Conservation (phyloP, 805 yeast species). For the Nakazawaea ambrosiae region DNA sequence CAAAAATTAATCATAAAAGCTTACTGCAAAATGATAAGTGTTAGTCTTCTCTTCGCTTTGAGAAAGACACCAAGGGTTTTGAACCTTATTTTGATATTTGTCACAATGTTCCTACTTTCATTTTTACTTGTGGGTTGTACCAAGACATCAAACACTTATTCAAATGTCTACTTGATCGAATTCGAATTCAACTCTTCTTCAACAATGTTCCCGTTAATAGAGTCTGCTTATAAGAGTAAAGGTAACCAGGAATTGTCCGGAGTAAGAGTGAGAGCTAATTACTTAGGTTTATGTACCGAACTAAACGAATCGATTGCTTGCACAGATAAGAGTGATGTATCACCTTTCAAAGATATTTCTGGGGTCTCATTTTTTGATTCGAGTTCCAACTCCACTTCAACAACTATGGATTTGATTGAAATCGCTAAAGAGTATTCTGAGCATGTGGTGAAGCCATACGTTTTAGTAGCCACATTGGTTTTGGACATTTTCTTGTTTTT, state of each 20-base stretch:
- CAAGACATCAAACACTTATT: conserved; percentile 30
- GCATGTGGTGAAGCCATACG: conserved; percentile 45
- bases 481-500: conserved; percentile 34
- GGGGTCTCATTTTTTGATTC: conserved; percentile 29
- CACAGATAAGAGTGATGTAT: conserved; percentile 23
- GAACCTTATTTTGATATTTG: conserved; percentile 34
- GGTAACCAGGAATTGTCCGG: conserved; percentile 28
- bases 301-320: conserved; percentile 28
- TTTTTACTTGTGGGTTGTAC: conserved; percentile 55
- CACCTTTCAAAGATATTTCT: conserved; percentile 19
- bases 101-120: conserved; percentile 42
- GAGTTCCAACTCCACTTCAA: conserved; percentile 23
- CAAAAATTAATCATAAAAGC: too few species aligned
- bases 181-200: conserved; percentile 42
- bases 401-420: conserved; percentile 36
- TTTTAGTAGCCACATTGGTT: conserved; percentile 42
- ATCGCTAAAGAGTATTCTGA: conserved; percentile 39
- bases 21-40: conserved; percentile 5
- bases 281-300: conserved; percentile 49
- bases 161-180: conserved; percentile 42
- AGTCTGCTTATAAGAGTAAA: conserved; percentile 26
- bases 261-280: conserved; percentile 45
- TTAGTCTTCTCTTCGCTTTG: conserved; percentile 11
- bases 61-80: conserved; percentile 36
- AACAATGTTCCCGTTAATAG: conserved; percentile 31